Evolutionary conservation across 1,284 basidiomycete species (phyloP).

Genomic region (Thecaphora thlaspeos): DNA sequence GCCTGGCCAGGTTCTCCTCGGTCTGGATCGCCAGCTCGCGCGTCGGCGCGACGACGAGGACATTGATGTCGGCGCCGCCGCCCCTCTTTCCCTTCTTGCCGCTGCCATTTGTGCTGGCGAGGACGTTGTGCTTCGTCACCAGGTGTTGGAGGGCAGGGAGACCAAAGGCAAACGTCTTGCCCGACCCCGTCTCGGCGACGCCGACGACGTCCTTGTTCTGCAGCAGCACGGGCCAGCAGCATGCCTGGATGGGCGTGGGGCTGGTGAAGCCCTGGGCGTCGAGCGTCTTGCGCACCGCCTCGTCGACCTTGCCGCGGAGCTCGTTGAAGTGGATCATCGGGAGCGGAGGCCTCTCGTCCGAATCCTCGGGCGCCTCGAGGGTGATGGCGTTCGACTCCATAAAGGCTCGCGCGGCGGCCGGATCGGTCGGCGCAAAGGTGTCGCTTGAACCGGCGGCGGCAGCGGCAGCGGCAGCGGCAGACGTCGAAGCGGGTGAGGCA

Average conservation of each 20-base stretch:
- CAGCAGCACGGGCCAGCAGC: constrained; percentile 87
- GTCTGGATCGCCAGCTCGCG: constrained; percentile 93
- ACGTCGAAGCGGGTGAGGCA: constrained; percentile 17
- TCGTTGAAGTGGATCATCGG: constrained; percentile 73
- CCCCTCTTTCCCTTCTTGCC: constrained; percentile 40
- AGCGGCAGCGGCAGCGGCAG: constrained; percentile 33
- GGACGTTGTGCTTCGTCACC: constrained; percentile 59
- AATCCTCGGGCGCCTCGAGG: constrained; percentile 58
- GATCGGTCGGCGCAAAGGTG: constrained; percentile 50
- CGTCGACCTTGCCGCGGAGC: constrained; percentile 67
- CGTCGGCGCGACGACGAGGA: constrained; percentile 87
- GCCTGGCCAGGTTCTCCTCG: constrained; percentile 75
- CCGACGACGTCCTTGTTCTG: constrained; percentile 85
- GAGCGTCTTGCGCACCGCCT: constrained; percentile 64
- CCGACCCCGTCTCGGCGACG: constrained; percentile 87
- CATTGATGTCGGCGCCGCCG: constrained; percentile 63
- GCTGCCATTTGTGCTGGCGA: constrained; percentile 8
- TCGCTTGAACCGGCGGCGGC: constrained; percentile 20
- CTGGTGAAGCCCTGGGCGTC: constrained; percentile 72
- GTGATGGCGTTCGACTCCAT: constrained; percentile 53
- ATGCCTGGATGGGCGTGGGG: constrained; percentile 94
- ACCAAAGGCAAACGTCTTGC: constrained; percentile 95
- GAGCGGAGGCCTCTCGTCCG: constrained; percentile 61
- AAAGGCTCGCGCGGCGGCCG: constrained; percentile 47
- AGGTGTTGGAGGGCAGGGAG: constrained; percentile 79